These are phyloP conservation scores for Cordia subcordata DNA, from an alignment of 257 asterid species.

Conservation along the genomic window DNA sequence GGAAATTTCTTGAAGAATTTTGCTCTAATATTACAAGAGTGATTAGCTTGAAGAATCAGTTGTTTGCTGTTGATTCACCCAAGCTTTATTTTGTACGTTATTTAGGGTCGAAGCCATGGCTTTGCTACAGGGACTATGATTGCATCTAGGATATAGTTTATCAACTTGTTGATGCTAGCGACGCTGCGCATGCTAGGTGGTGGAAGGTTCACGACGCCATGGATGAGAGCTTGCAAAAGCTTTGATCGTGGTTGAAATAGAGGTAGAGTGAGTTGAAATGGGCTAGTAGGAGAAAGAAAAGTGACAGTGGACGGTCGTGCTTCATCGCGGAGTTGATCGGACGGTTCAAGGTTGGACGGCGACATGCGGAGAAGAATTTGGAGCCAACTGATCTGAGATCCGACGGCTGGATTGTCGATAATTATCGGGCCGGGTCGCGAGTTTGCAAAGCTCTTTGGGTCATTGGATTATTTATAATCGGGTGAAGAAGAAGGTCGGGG, in stretches of 20 bases:
- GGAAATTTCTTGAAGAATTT: conserved; percentile 73
- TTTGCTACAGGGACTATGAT: conserved; percentile 78
- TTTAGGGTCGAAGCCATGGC: conserved; percentile 83
- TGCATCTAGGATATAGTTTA: conserved; percentile 63
- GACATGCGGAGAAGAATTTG: no score
- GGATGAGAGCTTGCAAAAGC: conserved; percentile 45
- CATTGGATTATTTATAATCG: no score
- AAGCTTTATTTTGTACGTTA: conserved; percentile 61
- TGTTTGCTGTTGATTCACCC: conserved; percentile 71
- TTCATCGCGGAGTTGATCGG: no score
- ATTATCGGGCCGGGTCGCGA: no score
- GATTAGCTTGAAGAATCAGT: conserved; percentile 44
- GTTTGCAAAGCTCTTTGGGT: no score
- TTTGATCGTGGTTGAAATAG: conserved; percentile 44
- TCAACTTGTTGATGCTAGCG: conserved; percentile 71
- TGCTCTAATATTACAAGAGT: conserved; percentile 59
- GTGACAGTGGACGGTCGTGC: no score
- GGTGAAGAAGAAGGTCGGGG: no score
- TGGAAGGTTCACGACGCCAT: conserved; percentile 72
- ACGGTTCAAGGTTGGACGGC: no score
- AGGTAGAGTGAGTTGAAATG: conserved; percentile 57
- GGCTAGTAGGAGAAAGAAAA: conserved; percentile 51
- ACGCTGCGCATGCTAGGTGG: conserved; percentile 66
- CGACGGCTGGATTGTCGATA: no score
- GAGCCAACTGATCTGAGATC: no score